These are phyloP conservation scores for Fusarium penzigii DNA, from an alignment of 2,329 filamentous ascomycete species.

Conservation along the genomic window DNA sequence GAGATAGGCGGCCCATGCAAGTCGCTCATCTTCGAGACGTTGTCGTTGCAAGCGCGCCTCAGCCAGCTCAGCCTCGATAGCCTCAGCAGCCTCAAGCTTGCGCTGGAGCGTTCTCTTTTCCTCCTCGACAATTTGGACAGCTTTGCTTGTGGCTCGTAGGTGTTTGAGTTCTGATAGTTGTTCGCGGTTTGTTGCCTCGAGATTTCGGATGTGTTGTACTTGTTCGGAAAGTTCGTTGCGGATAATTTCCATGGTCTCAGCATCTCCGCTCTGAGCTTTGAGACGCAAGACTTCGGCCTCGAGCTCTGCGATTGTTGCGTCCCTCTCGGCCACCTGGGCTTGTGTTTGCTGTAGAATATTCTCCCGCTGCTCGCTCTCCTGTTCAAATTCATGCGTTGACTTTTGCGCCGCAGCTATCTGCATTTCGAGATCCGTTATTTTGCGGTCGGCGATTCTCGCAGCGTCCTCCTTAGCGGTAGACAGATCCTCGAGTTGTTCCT, in stretches of 20 bases:
- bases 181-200: constrained; percentile 80
- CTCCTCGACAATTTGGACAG: constrained; percentile 92
- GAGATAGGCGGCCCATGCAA: constrained; percentile 84
- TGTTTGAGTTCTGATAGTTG: constrained; percentile 79
- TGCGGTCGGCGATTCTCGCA: constrained; percentile 60
- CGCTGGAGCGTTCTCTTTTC: constrained; percentile 84
- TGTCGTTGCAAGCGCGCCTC: constrained; percentile 83
- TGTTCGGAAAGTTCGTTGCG: constrained; percentile 89
- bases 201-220: constrained; percentile 81
- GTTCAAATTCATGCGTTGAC: constrained; percentile 58
- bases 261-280: constrained; percentile 84
- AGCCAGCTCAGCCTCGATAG: constrained; percentile 72
- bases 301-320: constrained; percentile 69
- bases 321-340: constrained; percentile 66
- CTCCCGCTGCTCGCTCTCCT: constrained; percentile 58
- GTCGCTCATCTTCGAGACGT: constrained; percentile 82
- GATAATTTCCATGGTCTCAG: constrained; percentile 81
- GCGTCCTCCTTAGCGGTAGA: constrained; percentile 66
- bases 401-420: constrained; percentile 49
- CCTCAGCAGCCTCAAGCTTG: constrained; percentile 73
- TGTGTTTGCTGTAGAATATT: constrained; percentile 61
- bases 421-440: constrained; percentile 54
- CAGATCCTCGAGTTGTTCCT: constrained; percentile 80
- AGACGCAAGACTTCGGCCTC: constrained; percentile 82
- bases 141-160: constrained; percentile 77